Conservation (phyloP, 805 yeast genomes). For the Wickerhamiella siamensis region DNA sequence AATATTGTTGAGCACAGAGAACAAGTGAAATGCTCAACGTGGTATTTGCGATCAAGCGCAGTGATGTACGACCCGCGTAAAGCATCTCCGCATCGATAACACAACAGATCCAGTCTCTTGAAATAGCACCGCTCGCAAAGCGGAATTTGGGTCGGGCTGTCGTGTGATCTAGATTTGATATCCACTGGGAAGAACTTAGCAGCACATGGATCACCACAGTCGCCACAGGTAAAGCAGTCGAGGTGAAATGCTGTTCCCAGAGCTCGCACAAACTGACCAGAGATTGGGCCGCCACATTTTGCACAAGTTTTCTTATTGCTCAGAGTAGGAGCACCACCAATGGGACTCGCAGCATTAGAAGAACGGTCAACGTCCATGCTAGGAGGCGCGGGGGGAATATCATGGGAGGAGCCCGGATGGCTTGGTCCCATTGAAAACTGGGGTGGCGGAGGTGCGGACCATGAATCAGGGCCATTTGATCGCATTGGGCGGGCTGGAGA, state of each 20-base stretch:
- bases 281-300: slow-evolving; percentile 37
- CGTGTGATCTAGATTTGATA: not conserved
- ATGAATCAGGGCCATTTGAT: too few relatives aligned
- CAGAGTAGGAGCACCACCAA: slow-evolving; percentile 3
- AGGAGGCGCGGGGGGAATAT: not conserved
- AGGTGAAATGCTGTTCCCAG: slow-evolving; percentile 68
- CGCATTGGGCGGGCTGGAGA: too few relatives aligned
- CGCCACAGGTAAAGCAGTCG: slow-evolving; percentile 73
- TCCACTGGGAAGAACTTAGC: slow-evolving; percentile 81
- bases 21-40: slow-evolving; percentile 90
- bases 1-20: slow-evolving; percentile 72
- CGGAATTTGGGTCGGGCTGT: slow-evolving; percentile 26
- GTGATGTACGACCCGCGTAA: slow-evolving; percentile 87
- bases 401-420: too few relatives aligned
- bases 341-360: not conserved
- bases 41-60: slow-evolving; percentile 83
- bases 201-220: slow-evolving; percentile 69
- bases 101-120: slow-evolving; percentile 68
- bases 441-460: too few relatives aligned
- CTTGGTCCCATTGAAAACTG: too few relatives aligned
- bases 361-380: not conserved
- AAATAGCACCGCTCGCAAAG: slow-evolving; percentile 91
- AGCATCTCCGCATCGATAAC: slow-evolving; percentile 72
- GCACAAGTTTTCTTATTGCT: slow-evolving; percentile 28
- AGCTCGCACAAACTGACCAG: slow-evolving; percentile 78